These are phyloP conservation scores for Vitis hybrid DNA, from an alignment of 177 flowering plant genomes.

Conservation along the genomic window DNA sequence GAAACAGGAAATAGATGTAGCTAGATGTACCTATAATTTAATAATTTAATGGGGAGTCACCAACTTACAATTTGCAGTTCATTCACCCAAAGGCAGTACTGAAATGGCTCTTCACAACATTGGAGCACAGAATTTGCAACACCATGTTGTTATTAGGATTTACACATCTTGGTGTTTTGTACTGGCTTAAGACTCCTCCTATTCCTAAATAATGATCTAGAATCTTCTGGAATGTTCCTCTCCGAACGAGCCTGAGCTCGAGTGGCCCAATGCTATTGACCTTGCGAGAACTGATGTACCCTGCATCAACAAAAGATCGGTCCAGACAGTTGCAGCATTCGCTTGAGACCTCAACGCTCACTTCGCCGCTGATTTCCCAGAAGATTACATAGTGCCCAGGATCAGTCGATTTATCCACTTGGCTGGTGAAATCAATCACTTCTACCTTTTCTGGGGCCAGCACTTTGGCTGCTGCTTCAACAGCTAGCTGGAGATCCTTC, in stretches of 20 bases:
- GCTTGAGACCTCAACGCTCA: constrained; percentile 40
- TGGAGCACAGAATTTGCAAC: constrained; percentile 55
- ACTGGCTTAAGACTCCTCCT: constrained; percentile 80
- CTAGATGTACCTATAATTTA: too few relatives aligned
- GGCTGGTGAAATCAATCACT: constrained; percentile 76
- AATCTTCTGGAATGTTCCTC: constrained; percentile 80
- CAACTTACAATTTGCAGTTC: neutral
- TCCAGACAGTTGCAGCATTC: constrained; percentile 80
- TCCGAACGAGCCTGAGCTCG: constrained; percentile 62
- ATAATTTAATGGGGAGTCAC: neutral
- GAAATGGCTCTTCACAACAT: constrained; percentile 53
- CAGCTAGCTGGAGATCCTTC: constrained; percentile 75
- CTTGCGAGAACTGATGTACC: constrained; percentile 73
- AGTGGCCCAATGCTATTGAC: constrained; percentile 65
- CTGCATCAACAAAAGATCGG: constrained; percentile 66
- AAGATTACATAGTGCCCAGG: constrained; percentile 89
- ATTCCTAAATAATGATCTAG: constrained; percentile 54
- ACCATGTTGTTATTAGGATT: constrained; percentile 46
- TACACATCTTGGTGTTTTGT: constrained; percentile 79
- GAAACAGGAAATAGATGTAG: too few relatives aligned
- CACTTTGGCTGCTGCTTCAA: constrained; percentile 54
- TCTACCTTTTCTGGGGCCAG: constrained; percentile 55
- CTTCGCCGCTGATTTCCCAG: constrained; percentile 76
- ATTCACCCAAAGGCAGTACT: constrained; percentile 60
- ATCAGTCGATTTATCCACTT: constrained; percentile 49